Base-by-base conservation (phyloP, 2,329 filamentous ascomycete species). In the Fusarium verrucosum region DNA sequence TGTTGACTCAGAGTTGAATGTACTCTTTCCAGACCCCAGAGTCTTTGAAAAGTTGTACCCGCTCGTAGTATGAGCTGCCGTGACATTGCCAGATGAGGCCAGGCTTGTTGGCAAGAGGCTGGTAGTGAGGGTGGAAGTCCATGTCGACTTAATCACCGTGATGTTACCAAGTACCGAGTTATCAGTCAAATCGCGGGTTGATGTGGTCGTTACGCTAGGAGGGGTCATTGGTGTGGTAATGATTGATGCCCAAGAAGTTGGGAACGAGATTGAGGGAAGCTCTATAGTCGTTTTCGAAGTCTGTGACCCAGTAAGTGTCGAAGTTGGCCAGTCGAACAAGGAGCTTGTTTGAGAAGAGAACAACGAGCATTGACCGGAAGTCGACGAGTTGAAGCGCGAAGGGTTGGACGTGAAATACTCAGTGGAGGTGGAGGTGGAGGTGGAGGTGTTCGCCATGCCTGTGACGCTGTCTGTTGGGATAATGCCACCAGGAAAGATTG, bases 301-400 rank as follows among this genome's bases (percentile, higher is more conserved):
- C 13, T 22, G 36, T 11, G 62, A 35, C 26, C 46, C 33, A 20
- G 38, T 40, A n/a, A 68, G 17, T 11, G 60, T 59, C 19, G 50
- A 54, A 25, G 68, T 70, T 17, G 60, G 51, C 68, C 68, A 70
- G 10, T 59, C 50, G 20, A 55, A 52, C 5, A 58, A 43, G 13
- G 49, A 45, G 13, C 28, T 50, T 17, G 54, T 58, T 22, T 42
- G 23, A 11, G 32, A 41, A 16, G 44, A 45, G 14, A 46, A 58
- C 37, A 44, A 46, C 9, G 35, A 17, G 11, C 8, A 35, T 28
- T 19, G 41, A 5, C 32, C 54, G 16, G 33, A 36, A 22, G 45
- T 57, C 10, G 60, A 61, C 13, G 46, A 40, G 19, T 63, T 50
- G 13, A 32, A 37, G 28, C 32, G 40, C 20, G 58, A 65, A 25